phyloP scores from a whole-genome alignment of 805 yeast species.

The Hagleromyces aurorensis region DNA sequence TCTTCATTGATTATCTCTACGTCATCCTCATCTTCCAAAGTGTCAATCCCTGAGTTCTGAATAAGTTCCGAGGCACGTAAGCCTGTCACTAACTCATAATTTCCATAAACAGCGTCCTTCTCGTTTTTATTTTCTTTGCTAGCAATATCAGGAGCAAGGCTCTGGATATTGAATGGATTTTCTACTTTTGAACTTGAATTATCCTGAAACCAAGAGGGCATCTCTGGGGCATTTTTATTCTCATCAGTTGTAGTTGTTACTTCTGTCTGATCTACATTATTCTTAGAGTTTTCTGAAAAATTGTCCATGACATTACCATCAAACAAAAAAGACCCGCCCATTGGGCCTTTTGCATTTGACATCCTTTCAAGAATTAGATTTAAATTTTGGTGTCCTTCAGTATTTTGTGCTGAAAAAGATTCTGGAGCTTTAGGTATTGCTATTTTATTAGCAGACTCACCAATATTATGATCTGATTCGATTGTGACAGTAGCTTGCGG shows the following conservation, averaged over 20 bases:
- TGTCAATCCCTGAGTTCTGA: conserved; percentile 1
- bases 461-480: too few relatives aligned
- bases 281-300: too few relatives aligned
- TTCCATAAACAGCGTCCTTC: conserved; percentile 7
- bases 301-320: conserved; percentile 5
- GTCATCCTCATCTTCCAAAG: conserved; percentile 2
- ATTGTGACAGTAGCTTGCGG: too few relatives aligned
- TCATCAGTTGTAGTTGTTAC: conserved; percentile 4
- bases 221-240: conserved; percentile 13
- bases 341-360: conserved; percentile 11
- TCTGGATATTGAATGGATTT: conserved; percentile 16
- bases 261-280: conserved; percentile 1
- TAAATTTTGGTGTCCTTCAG: conserved; percentile 21
- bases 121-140: conserved; percentile 16
- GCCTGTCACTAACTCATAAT: conserved; percentile 16
- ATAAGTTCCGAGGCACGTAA: conserved; percentile 13
- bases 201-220: conserved; percentile 29
- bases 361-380: conserved; percentile 17
- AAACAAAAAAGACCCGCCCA: conserved; percentile 16
- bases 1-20: conserved; percentile 4
- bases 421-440: too few relatives aligned
- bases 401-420: too few relatives aligned
- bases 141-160: conserved; percentile 17
- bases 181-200: conserved; percentile 1
- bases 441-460: too few relatives aligned